A percentile compares a stretch with the other conserved stretches of the same genome.
Conservation (phyloP, 352 stramenopile genomes). For the Globisporangium acanthophoron region DNA sequence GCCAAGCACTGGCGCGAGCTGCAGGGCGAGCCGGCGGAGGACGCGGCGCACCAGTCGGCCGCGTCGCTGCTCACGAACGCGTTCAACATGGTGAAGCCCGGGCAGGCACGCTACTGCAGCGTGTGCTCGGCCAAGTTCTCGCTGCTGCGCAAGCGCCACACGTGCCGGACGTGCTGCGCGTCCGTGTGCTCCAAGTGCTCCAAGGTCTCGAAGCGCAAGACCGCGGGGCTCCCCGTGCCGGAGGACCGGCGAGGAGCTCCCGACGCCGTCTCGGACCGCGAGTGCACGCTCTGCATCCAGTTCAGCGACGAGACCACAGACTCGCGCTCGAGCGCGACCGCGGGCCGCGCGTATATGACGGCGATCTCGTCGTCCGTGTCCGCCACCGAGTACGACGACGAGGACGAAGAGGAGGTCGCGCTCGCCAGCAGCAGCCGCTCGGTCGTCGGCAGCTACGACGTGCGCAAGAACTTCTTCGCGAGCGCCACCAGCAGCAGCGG, state of each 20-base stretch:
- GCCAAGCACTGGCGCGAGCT: constrained; percentile 52
- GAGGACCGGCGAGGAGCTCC: background rate
- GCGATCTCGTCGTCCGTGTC: constrained; percentile 20
- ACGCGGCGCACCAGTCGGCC: constrained; percentile 8
- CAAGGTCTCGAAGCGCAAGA: constrained; percentile 10
- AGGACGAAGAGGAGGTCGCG: constrained; percentile 11
- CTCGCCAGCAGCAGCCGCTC: constrained; percentile 19
- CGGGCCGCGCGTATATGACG: constrained; percentile 24
- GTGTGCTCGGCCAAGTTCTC: constrained; percentile 61
- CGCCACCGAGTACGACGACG: constrained; percentile 15
- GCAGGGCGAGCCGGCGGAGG: constrained; percentile 9
- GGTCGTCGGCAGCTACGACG: constrained; percentile 12
- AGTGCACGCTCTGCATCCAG: constrained; percentile 62
- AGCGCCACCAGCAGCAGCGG: background rate
- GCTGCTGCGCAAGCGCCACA: constrained; percentile 54
- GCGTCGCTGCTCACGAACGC: constrained; percentile 22
- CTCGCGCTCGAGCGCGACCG: constrained; percentile 24
- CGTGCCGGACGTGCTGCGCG: constrained; percentile 43
- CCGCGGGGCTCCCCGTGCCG: constrained; percentile 1
- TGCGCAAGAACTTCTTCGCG: background rate
- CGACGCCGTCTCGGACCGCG: constrained; percentile 4
- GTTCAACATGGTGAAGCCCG: constrained; percentile 7
- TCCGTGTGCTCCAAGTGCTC: constrained; percentile 59
- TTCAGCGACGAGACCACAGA: constrained; percentile 30
- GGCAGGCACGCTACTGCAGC: constrained; percentile 33